phyloP scores from a whole-genome alignment of 2,329 filamentous ascomycete genomes.

The Colletotrichum viniferum region DNA sequence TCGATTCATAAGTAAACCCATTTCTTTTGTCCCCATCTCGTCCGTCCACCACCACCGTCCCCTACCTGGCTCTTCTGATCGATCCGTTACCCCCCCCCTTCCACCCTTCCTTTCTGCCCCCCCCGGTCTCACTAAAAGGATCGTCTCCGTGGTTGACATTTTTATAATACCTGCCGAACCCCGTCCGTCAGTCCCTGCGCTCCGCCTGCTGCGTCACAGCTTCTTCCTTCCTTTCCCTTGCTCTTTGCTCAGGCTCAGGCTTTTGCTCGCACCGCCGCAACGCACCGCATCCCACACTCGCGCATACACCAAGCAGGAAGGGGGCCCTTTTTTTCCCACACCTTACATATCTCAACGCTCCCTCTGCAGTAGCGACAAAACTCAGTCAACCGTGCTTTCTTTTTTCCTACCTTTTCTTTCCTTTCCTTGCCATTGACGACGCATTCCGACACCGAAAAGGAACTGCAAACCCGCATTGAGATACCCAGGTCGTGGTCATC shows the following conservation, averaged over 20 bases:
- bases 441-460: not conserved
- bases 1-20: constrained; percentile 2
- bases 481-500: not conserved
- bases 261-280: not conserved
- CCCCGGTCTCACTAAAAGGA: constrained; percentile 21
- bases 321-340: not conserved
- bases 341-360: constrained; percentile 14
- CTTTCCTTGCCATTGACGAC: constrained; percentile 7
- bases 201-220: constrained; percentile 19
- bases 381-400: constrained; percentile 4
- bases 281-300: not conserved
- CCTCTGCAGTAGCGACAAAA: constrained; percentile 10
- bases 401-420: not conserved
- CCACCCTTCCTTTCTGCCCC: not conserved
- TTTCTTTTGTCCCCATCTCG: constrained; percentile 3
- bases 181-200: constrained; percentile 16
- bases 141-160: constrained; percentile 22
- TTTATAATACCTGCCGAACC: constrained; percentile 22
- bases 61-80: constrained; percentile 3
- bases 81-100: constrained; percentile 4
- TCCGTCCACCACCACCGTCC: not conserved
- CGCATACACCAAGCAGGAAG: not conserved
- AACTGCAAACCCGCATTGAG: not conserved
- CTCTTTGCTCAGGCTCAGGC: not conserved
- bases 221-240: constrained; percentile 12